Evolutionary conservation across 1,284 basidiomycete species (phyloP).

Genomic region (Fomitopsis pinicola): DNA sequence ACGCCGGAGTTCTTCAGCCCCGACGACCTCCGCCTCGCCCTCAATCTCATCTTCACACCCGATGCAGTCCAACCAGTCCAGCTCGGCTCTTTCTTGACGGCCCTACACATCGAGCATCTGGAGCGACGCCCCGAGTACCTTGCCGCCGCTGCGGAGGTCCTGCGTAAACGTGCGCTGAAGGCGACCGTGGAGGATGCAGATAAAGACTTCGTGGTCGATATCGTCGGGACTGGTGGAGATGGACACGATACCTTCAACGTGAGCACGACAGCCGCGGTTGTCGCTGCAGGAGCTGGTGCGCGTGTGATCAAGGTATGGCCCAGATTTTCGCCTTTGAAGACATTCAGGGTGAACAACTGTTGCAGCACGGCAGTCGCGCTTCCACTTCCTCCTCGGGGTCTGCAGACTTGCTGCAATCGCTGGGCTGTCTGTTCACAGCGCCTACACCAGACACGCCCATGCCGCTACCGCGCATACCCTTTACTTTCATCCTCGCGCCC

Average conservation of each 20-base stretch:
- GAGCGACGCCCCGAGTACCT: constrained; percentile 75
- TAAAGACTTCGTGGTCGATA: constrained; percentile 68
- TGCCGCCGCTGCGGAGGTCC: constrained; percentile 70
- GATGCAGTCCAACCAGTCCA: constrained; percentile 62
- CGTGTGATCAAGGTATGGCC: constrained; percentile 81
- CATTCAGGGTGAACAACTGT: not conserved
- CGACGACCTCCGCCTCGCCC: constrained; percentile 64
- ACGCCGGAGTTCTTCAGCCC: constrained; percentile 73
- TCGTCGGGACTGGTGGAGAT: constrained; percentile 89
- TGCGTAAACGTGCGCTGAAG: constrained; percentile 64
- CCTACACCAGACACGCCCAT: constrained; percentile 53
- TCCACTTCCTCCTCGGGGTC: constrained; percentile 95
- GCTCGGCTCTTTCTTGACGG: constrained; percentile 81
- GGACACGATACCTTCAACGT: constrained; percentile 98
- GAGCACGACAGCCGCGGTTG: constrained; percentile 91
- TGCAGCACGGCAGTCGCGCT: constrained; percentile 88
- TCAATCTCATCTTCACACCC: constrained; percentile 73
- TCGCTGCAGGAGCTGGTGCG: constrained; percentile 92
- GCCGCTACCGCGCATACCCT: constrained; percentile 63
- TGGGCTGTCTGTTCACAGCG: constrained; percentile 79
- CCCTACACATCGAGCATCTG: constrained; percentile 72
- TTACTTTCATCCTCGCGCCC: constrained; percentile 91
- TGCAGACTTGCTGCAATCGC: constrained; percentile 86
- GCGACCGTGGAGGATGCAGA: constrained; percentile 54
- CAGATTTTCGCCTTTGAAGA: constrained; percentile 14